These are phyloP conservation scores for Russula brevipes DNA, from an alignment of 768 basidiomycete genomes.

Conservation along the genomic window DNA sequence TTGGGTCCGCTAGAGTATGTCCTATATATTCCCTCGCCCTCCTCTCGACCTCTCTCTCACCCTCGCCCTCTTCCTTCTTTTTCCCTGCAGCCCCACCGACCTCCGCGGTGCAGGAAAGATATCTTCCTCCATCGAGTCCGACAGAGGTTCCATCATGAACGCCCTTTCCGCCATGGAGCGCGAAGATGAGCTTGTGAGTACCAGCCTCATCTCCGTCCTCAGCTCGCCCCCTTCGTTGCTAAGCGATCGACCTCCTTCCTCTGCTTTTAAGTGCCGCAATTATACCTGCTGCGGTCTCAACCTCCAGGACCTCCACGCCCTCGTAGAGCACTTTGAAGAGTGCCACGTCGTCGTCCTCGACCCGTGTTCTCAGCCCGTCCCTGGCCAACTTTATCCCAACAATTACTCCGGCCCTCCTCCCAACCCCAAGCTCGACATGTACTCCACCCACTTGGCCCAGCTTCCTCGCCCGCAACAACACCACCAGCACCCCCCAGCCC, in stretches of 20 bases:
- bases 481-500: slow-evolving; percentile 24
- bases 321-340: slow-evolving; percentile 90
- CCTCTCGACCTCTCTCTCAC: neutral
- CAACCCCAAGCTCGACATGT: slow-evolving; percentile 15
- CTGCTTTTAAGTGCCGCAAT: slow-evolving; percentile 58
- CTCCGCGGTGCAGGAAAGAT: slow-evolving; percentile 42
- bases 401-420: slow-evolving; percentile 15
- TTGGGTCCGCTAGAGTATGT: slow-evolving; percentile 64
- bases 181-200: slow-evolving; percentile 67
- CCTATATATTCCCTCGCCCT: neutral
- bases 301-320: slow-evolving; percentile 70
- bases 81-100: slow-evolving; percentile 37
- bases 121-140: slow-evolving; percentile 55
- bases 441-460: neutral
- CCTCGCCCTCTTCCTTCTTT: neutral
- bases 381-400: slow-evolving; percentile 20
- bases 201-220: slow-evolving; percentile 3
- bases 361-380: slow-evolving; percentile 33
- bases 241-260: slow-evolving; percentile 11
- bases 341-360: slow-evolving; percentile 75
- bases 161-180: slow-evolving; percentile 61
- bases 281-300: slow-evolving; percentile 87
- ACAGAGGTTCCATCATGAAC: slow-evolving; percentile 55
- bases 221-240: slow-evolving; percentile 10
- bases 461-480: slow-evolving; percentile 5